Evolutionary conservation across 2,329 filamentous ascomycete genomes (phyloP).

Genomic region (Penicillium sp.): DNA sequence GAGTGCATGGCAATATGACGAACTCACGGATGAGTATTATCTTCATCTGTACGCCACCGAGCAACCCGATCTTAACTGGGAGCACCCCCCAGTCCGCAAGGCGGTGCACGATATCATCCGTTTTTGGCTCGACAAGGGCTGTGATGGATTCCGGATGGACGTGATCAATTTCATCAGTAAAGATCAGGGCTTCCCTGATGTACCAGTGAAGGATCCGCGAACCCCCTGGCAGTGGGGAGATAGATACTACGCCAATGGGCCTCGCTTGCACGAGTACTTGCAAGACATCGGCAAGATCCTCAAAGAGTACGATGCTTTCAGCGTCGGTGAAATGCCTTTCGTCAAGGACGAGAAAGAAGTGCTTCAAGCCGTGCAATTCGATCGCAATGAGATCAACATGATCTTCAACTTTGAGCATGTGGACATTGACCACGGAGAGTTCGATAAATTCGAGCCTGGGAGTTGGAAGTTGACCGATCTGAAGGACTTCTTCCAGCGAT

Average conservation of each 20-base stretch:
- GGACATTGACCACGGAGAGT: conserved; percentile 61
- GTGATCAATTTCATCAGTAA: conserved; percentile 77
- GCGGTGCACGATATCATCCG: conserved; percentile 76
- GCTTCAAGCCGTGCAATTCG: conserved; percentile 60
- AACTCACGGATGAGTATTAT: conserved; percentile 75
- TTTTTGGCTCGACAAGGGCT: conserved; percentile 79
- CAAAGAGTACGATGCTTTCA: conserved; percentile 63
- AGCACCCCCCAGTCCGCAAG: conserved; percentile 68
- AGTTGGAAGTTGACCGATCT: conserved; percentile 59
- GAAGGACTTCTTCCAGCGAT: conserved; percentile 61
- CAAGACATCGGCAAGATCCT: conserved; percentile 61
- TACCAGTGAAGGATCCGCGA: conserved; percentile 40
- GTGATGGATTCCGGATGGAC: conserved; percentile 76
- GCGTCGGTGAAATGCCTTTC: conserved; percentile 67
- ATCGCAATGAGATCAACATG: conserved; percentile 69
- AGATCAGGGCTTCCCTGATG: conserved; percentile 59
- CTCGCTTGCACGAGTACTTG: conserved; percentile 64
- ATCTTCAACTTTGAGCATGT: conserved; percentile 76
- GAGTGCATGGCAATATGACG: conserved; percentile 66
- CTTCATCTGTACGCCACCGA: conserved; percentile 75
- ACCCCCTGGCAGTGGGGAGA: conserved; percentile 45
- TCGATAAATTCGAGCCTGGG: conserved; percentile 57
- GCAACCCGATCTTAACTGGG: conserved; percentile 88
- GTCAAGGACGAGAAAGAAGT: conserved; percentile 57
- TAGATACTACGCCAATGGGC: conserved; percentile 61